Evolutionary conservation across 1,139 yeast genomes (phyloP).

Genomic region (Geotrichum siamense): DNA sequence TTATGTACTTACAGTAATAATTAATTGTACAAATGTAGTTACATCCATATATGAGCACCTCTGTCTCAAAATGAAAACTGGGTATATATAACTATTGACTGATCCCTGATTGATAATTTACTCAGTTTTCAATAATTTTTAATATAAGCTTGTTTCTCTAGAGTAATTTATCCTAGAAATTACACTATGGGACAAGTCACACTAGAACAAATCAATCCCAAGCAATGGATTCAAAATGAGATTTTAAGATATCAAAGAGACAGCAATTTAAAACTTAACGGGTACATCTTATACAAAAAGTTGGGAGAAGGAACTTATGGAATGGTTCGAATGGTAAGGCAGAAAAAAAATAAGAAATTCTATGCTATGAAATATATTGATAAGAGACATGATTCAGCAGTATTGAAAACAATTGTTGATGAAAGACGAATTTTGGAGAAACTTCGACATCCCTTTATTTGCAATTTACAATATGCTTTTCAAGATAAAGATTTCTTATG

Average conservation of each 20-base stretch:
- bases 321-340: constrained; percentile 61
- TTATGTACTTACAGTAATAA: too few relatives aligned
- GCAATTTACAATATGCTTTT: constrained; percentile 71
- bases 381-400: constrained; percentile 23
- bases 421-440: constrained; percentile 54
- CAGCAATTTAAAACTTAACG: constrained; percentile 3
- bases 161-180: too few relatives aligned
- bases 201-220: background rate
- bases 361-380: constrained; percentile 62
- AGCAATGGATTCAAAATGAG: background rate
- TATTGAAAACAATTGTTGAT: constrained; percentile 36
- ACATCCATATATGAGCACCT: too few relatives aligned
- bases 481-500: constrained; percentile 71
- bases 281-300: constrained; percentile 10
- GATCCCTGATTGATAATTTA: too few relatives aligned
- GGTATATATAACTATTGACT: too few relatives aligned
- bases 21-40: too few relatives aligned
- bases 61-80: too few relatives aligned
- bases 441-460: constrained; percentile 70
- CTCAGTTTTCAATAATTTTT: too few relatives aligned
- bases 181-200: background rate
- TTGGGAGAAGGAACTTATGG: constrained; percentile 45
- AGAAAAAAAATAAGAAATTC: constrained; percentile 46
- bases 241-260: background rate
- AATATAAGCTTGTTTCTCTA: too few relatives aligned